Base-by-base conservation (phyloP, 768 basidiomycete species). In the Amanita pallidorosea region DNA sequence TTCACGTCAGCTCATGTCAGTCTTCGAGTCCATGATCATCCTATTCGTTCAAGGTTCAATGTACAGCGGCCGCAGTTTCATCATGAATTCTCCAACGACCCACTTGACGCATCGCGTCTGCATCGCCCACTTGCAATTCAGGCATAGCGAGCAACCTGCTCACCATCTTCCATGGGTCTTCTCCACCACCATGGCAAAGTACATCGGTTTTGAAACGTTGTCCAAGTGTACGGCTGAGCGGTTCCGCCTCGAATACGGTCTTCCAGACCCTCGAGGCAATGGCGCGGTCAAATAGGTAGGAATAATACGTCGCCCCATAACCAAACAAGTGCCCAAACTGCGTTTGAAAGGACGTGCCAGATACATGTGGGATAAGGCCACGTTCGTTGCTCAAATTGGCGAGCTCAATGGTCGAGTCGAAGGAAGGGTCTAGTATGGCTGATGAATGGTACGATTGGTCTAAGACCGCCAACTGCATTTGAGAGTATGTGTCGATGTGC, bases 241-340 rank as follows among this genome's bases (percentile, higher is more conserved):
- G 88, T 40, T 87, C 73, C 0, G 57, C 54, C 7, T 71, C 68
- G 59, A 98, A 98, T 0, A 95, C 69, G 8, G 79, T 75, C 8
- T 70, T 65, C 87, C 90, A 99, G 0, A 97, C 84, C n/a, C 86
- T 77, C 5, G 88, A 88, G 0, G 96, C 95, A 53, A 99, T 96
- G 4, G 92, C 92, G 4, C 94, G 81, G 57, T 98, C 96, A 57
- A 99, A 94, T 11, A 97, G 74, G 62, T 99, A 99, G 3, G 92
- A 93, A 60, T 99, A 99, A 63, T 99, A 99, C 0, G 92, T 96
- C 12, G 95, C 93, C 5, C 95, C 94, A 58, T 99, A 99, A 2
- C 94, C 92, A 60, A 86, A 94, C 5, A 99, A 69, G 63, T 99
- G 96, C 0, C 89, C 88, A 57, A 99, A 99, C 58, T 94, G 91